Conservation (phyloP, 139 green algal genomes). For the Chlorella sp. region DNA sequence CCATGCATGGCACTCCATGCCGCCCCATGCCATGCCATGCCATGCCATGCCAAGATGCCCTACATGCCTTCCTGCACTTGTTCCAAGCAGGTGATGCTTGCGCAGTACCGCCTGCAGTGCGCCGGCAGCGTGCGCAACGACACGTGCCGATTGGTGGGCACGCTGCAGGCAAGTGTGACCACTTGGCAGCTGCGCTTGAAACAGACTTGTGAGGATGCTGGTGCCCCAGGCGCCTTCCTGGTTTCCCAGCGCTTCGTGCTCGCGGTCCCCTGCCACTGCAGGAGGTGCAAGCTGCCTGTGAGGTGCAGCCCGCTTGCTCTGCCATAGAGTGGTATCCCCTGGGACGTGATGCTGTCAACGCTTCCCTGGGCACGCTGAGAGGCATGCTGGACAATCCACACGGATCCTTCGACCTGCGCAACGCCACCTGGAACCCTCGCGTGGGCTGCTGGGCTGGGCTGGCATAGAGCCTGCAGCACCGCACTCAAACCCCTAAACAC, state of each 20-base stretch:
- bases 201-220: too few species aligned
- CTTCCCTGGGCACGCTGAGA: background rate
- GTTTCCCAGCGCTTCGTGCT: too few species aligned
- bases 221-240: too few species aligned
- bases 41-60: too few species aligned
- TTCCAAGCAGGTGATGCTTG: background rate
- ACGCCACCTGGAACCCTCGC: background rate
- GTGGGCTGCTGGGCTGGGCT: too few species aligned
- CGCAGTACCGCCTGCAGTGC: background rate
- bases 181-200: too few species aligned
- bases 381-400: background rate
- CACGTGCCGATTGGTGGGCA: background rate
- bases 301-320: background rate
- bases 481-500: too few species aligned
- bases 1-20: background rate
- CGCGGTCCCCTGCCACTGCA: too few species aligned
- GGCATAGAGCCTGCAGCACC: too few species aligned
- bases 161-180: background rate
- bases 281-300: background rate
- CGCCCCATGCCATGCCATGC: background rate
- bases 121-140: background rate
- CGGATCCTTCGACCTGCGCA: background rate
- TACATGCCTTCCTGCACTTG: too few species aligned
- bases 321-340: background rate
- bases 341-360: background rate